A percentile compares a stretch with the other conserved stretches of the same genome.
phyloP scores from a whole-genome alignment of 2,329 filamentous ascomycete genomes.

The Fusarium sp. region DNA sequence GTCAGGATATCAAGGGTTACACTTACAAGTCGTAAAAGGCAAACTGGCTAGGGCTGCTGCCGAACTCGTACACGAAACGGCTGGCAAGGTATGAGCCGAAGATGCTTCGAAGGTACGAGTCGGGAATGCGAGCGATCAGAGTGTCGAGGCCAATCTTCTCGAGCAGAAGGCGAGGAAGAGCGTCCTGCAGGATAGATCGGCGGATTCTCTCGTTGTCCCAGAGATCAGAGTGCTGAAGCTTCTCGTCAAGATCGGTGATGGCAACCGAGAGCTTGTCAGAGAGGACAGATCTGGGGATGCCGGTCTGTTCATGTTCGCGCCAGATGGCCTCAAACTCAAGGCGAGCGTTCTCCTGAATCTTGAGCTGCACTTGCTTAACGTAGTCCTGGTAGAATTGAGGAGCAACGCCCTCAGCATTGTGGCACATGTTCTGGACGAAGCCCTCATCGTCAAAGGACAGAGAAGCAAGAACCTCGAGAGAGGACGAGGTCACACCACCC shows the following conservation, averaged over 20 bases:
- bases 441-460: conserved; percentile 91
- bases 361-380: conserved; percentile 89
- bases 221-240: conserved; percentile 90
- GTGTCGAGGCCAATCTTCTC: conserved; percentile 92
- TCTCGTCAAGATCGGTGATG: conserved; percentile 96
- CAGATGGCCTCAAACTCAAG: conserved; percentile 99
- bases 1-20: not conserved
- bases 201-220: conserved; percentile 87
- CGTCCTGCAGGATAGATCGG: conserved; percentile 81
- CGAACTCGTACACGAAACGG: conserved; percentile 96
- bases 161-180: conserved; percentile 83
- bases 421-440: conserved; percentile 95
- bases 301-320: conserved; percentile 88
- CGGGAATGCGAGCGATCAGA: conserved; percentile 87
- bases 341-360: conserved; percentile 88
- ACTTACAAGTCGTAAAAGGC: conserved; percentile 98
- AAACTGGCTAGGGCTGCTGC: conserved; percentile 92
- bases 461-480: conserved; percentile 92
- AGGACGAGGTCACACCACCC: conserved; percentile 96
- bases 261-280: conserved; percentile 91
- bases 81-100: conserved; percentile 96
- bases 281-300: conserved; percentile 82
- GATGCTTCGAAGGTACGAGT: conserved; percentile 91
- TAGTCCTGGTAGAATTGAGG: conserved; percentile 95
- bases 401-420: conserved; percentile 74